Conservation (phyloP, 768 basidiomycete species). For the Phanerochaete sordida region DNA sequence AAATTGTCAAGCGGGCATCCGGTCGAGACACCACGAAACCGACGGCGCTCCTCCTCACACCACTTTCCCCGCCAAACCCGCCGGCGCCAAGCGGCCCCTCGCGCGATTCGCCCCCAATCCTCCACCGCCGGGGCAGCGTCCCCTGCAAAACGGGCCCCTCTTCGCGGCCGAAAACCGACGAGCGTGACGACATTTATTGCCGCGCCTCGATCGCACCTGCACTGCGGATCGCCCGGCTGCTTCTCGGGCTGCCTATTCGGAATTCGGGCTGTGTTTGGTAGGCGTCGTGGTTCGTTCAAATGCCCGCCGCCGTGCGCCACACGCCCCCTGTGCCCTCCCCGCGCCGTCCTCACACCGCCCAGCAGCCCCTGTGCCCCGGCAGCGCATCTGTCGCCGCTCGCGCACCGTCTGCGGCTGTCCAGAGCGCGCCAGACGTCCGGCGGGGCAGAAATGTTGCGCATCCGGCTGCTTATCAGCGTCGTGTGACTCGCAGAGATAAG, state of each 20-base stretch:
- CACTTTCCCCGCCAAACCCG: background rate
- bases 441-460: background rate
- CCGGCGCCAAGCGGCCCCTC: background rate
- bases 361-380: no score
- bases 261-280: background rate
- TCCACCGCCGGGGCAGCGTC: background rate
- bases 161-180: no score
- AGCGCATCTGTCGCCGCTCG: background rate
- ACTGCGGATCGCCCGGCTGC: background rate
- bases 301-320: background rate
- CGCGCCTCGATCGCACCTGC: background rate
- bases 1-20: background rate
- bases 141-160: background rate
- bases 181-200: no score
- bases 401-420: background rate
- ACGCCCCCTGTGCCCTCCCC: background rate
- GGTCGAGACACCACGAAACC: background rate
- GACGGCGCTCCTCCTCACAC: background rate
- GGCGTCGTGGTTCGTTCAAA: background rate
- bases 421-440: background rate
- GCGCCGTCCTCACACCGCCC: no score
- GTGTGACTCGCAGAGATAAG: conserved; percentile 2
- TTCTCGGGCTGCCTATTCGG: background rate
- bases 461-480: conserved; percentile 1
- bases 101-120: background rate